Percentiles rank a stretch among this genome's conserved stretches.
Conservation (phyloP, 331 rosid species). For the Malus hybrid region DNA sequence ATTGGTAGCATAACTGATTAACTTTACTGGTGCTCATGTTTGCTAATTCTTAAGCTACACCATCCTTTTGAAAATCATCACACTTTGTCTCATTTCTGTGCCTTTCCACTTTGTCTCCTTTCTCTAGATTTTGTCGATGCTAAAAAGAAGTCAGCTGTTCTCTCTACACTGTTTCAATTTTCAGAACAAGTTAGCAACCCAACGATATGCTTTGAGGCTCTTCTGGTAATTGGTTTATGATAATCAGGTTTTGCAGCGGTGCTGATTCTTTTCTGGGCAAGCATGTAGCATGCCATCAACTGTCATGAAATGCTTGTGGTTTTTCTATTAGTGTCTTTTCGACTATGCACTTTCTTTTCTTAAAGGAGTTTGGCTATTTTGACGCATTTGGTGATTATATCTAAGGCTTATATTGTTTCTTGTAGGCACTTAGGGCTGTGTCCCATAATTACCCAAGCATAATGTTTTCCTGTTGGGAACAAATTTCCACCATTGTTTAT, state of each 20-base stretch:
- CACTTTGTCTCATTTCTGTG: not conserved
- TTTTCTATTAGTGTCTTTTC: not conserved
- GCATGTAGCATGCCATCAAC: not conserved
- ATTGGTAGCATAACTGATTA: not conserved
- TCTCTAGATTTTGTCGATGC: conserved; percentile 37
- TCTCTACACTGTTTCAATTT: conserved; percentile 46
- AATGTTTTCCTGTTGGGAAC: conserved; percentile 65
- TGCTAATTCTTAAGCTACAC: not conserved
- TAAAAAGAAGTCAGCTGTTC: conserved; percentile 54
- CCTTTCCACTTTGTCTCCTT: conserved; percentile 7
- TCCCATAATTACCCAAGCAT: conserved; percentile 77
- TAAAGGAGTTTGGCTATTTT: too few species aligned
- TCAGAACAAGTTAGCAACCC: conserved; percentile 51
- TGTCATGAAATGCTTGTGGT: not conserved
- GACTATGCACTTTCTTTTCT: not conserved
- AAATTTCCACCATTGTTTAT: conserved; percentile 51
- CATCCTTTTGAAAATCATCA: not conserved
- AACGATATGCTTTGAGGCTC: conserved; percentile 80
- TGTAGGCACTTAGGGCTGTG: conserved; percentile 77
- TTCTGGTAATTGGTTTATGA: conserved; percentile 49
- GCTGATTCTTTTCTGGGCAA: not conserved
- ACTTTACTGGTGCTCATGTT: not conserved
- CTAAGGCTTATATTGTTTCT: not conserved
- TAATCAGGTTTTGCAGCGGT: not conserved
- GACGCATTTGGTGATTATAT: not conserved